These are phyloP conservation scores for Aspergillus sparsus DNA, from an alignment of 495 filamentous ascomycete species.

Conservation along the genomic window DNA sequence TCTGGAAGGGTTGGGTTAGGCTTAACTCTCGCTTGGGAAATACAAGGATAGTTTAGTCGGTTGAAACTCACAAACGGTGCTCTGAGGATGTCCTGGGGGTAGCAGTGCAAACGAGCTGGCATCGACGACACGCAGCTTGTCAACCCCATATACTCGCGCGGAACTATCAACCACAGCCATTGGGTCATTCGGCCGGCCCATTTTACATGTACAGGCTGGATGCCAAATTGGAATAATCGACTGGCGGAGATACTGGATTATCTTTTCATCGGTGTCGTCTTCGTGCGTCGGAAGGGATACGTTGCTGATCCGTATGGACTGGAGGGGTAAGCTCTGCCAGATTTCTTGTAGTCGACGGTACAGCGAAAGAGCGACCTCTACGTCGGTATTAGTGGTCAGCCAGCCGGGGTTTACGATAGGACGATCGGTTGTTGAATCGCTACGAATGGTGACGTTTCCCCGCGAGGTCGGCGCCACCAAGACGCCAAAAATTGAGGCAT, in stretches of 20 bases:
- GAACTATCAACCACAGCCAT: constrained; percentile 57
- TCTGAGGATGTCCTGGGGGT: constrained; percentile 57
- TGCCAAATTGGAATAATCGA: constrained; percentile 54
- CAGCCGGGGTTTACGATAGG: constrained; percentile 61
- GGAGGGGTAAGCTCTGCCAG: constrained; percentile 37
- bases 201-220: constrained; percentile 52
- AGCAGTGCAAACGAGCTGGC: constrained; percentile 58
- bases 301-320: constrained; percentile 39
- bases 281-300: constrained; percentile 54
- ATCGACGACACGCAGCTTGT: constrained; percentile 59
- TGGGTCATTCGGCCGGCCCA: constrained; percentile 46
- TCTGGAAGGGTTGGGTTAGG: constrained; percentile 30
- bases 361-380: constrained; percentile 52
- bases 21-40: not conserved
- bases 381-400: constrained; percentile 53
- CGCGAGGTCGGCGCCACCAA: constrained; percentile 51
- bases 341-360: constrained; percentile 52
- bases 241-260: constrained; percentile 45
- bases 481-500: constrained; percentile 44
- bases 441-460: constrained; percentile 54
- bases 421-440: constrained; percentile 39
- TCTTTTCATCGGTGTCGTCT: constrained; percentile 52
- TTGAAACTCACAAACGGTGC: constrained; percentile 46
- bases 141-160: constrained; percentile 54
- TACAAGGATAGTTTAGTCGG: not conserved